These are phyloP conservation scores for Comarum palustre DNA, from an alignment of 306 rosid genomes.

Conservation along the genomic window DNA sequence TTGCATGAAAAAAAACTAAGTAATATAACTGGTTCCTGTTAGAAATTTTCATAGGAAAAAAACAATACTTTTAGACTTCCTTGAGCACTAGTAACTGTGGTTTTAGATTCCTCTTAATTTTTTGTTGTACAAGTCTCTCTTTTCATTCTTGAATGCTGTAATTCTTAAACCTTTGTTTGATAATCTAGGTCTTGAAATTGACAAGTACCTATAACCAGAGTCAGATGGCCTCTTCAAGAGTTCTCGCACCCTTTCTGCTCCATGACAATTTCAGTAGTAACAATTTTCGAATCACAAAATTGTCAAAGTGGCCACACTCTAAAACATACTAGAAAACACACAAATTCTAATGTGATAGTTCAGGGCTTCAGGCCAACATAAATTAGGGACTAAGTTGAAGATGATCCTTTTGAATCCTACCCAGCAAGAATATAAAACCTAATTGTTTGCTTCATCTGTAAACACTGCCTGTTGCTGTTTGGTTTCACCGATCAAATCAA, in stretches of 20 bases:
- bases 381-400: background rate
- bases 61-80: background rate
- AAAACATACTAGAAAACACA: background rate
- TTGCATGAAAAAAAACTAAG: background rate
- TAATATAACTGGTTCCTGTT: background rate
- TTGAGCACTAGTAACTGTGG: background rate
- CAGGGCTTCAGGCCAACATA: slow-evolving; percentile 3
- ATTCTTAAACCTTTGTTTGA: background rate
- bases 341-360: no score
- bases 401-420: background rate
- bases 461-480: background rate
- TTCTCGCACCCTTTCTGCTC: background rate
- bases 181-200: no score
- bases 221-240: background rate
- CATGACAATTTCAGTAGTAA: background rate
- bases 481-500: background rate
- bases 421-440: background rate
- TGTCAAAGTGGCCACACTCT: no score
- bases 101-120: background rate
- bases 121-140: background rate
- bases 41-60: background rate
- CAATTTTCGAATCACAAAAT: no score
- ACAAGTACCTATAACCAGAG: no score
- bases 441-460: background rate
- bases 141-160: background rate